Evolutionary conservation across 345 rosid species (phyloP).

Genomic region (Turnera subulata): DNA sequence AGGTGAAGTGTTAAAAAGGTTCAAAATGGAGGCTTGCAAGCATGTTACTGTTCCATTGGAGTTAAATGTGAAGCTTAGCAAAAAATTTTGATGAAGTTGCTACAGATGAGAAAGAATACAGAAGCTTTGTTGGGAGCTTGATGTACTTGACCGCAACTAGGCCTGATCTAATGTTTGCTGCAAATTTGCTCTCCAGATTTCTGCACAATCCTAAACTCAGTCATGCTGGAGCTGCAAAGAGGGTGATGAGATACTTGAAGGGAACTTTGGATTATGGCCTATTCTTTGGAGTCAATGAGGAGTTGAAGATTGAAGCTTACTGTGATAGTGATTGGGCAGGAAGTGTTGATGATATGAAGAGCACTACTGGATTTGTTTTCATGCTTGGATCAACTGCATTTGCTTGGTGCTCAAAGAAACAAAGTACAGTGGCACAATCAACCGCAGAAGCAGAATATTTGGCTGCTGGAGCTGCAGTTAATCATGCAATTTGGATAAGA

Average conservation of each 20-base stretch:
- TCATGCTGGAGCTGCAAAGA: neutral
- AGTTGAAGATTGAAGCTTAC: neutral
- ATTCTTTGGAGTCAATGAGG: neutral
- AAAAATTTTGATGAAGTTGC: neutral
- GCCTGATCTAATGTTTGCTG: neutral
- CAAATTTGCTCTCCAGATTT: slow-evolving; percentile 1
- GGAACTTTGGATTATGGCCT: neutral
- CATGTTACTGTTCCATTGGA: neutral
- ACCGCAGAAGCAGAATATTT: neutral
- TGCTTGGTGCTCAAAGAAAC: neutral
- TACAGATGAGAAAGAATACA: neutral
- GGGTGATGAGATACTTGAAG: neutral
- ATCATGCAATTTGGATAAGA: neutral
- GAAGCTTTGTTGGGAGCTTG: neutral
- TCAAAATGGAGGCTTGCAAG: neutral
- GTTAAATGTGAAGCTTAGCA: neutral
- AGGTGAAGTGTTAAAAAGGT: neutral
- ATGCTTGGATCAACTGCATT: neutral
- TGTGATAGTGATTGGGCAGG: neutral
- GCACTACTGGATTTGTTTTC: neutral
- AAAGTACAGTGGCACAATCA: neutral
- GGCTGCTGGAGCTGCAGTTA: neutral
- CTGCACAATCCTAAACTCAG: neutral
- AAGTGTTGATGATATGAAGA: neutral
- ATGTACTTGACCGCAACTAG: neutral